Base-by-base conservation (phyloP, 805 yeast genomes). In the Zygosaccharomyces pseudorouxii region DNA sequence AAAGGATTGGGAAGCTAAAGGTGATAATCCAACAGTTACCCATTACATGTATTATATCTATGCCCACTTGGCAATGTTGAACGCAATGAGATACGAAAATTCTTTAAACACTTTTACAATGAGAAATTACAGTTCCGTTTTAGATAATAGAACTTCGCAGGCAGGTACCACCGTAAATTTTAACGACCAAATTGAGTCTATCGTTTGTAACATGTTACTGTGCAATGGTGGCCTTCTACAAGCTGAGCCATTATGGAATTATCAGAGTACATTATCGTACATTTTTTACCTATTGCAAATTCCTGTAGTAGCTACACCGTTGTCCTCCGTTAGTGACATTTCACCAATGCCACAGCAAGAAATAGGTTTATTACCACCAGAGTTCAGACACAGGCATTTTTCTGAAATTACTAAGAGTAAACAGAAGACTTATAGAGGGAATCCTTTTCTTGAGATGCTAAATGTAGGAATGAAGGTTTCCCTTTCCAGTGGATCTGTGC, bases 21-120 rank as follows among this genome's bases (percentile, higher is more conserved):
- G 63, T 4, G 67, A 63, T 14, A 71, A 71, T 48, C 75, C 76
- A 7, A 71, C 74, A 1, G 61, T 70, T 28, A 60, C 71, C 12
- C 70, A 71, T 40, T 71, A 71, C 53, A 55, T 68, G 57, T 71
- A 67, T 47, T 69, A 71, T 47, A 53, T 70, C 9, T 68, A 57
- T 42, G 40, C 57, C 12, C 55, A 62, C 36, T 33, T 58, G 38
- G 39, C 60, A n/a, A 50, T 40, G 38, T 46, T 57, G 14, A 64
- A 61, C 31, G 18, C 23, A 18, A 22, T 50, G 19, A 50, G 67
- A 25, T 48, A 49, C 5, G 27, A 44, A 19, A 52, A 40, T 5
- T 39, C 41, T 39, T 50, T 55, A 43, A 63, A 59, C 42, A 48
- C 62, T 0, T 55, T 63, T 12, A 40, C 51, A 7, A 31, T 64